These are phyloP conservation scores for Fagopyrum esculentum DNA, from an alignment of 148 eudicot genomes.

Conservation along the genomic window DNA sequence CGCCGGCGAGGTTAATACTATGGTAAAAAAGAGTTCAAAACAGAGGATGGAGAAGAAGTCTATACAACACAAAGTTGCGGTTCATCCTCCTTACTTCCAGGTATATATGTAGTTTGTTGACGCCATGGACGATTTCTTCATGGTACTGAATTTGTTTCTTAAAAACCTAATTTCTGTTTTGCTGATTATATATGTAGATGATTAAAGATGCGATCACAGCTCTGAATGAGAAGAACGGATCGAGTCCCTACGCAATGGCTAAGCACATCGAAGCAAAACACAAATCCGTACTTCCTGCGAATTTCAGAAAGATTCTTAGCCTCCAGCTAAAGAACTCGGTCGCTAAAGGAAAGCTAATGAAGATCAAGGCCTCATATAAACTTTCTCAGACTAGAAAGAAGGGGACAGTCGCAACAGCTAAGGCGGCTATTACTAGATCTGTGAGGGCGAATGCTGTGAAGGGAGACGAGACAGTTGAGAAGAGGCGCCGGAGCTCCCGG, in stretches of 20 bases:
- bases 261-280: slow-evolving; percentile 68
- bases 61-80: slow-evolving; percentile 25
- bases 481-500: slow-evolving; percentile 18
- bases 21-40: slow-evolving; percentile 29
- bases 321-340: too few relatives aligned
- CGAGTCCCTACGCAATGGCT: slow-evolving; percentile 72
- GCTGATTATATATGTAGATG: slow-evolving; percentile 35
- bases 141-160: neutral
- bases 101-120: slow-evolving; percentile 18
- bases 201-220: slow-evolving; percentile 62
- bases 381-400: slow-evolving; percentile 34
- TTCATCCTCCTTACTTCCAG: slow-evolving; percentile 79
- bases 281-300: slow-evolving; percentile 44
- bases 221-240: slow-evolving; percentile 57
- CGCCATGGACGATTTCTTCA: neutral
- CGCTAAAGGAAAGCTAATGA: slow-evolving; percentile 51
- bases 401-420: neutral
- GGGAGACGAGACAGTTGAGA: slow-evolving; percentile 19
- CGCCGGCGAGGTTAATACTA: slow-evolving; percentile 8
- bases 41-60: slow-evolving; percentile 19
- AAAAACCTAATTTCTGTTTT: neutral
- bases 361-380: slow-evolving; percentile 72
- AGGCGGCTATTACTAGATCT: slow-evolving; percentile 17
- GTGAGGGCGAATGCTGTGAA: slow-evolving; percentile 29
- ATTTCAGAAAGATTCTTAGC: too few relatives aligned